Conservation (phyloP, 2,329 filamentous ascomycete genomes). For the Penicillium frequentans region DNA sequence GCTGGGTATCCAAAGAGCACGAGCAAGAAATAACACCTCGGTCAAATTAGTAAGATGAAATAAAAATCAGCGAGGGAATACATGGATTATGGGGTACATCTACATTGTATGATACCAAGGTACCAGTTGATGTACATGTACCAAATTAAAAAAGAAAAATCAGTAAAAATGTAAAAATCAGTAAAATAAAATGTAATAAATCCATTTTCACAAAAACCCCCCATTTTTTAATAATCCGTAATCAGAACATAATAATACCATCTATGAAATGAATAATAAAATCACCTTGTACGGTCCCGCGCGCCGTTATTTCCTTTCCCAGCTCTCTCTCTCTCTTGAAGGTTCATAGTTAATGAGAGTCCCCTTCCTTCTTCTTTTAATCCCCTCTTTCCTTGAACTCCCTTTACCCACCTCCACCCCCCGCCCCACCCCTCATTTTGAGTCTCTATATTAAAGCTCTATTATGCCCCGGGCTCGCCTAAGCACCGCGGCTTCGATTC, state of each 20-base stretch:
- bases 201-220: background rate
- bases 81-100: background rate
- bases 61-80: background rate
- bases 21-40: background rate
- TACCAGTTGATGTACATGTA: background rate
- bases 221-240: background rate
- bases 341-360: background rate
- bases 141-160: background rate
- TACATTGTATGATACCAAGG: background rate
- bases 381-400: background rate
- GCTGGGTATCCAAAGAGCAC: background rate
- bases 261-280: slow-evolving; percentile 8
- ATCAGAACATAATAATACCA: background rate
- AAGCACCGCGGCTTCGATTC: slow-evolving; percentile 15
- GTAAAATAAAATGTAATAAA: background rate
- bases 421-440: slow-evolving; percentile 2
- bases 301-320: slow-evolving; percentile 25
- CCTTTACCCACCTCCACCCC: background rate
- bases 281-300: slow-evolving; percentile 12
- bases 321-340: background rate
- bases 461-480: slow-evolving; percentile 20
- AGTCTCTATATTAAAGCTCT: slow-evolving; percentile 12
- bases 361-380: slow-evolving; percentile 1
- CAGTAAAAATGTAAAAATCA: background rate
- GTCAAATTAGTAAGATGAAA: background rate